Base-by-base conservation (phyloP, 1,284 basidiomycete species). In the Albatrellus sp. region DNA sequence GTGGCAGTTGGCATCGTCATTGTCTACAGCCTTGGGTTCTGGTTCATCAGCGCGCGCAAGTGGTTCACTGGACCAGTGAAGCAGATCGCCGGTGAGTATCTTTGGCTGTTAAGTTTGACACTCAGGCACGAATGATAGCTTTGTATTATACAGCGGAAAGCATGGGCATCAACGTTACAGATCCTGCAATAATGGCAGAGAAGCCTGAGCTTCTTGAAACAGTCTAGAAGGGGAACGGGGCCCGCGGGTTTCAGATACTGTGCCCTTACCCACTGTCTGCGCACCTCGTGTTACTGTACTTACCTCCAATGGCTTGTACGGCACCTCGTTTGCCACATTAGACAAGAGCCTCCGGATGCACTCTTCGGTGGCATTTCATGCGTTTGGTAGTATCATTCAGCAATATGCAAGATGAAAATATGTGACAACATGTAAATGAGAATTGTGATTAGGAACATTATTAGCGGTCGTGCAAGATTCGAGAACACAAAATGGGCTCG, bases 1-100 rank as follows among this genome's bases (percentile, higher is more conserved):
- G 80, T 85, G 12, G 82, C 80, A 9, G 80, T 85, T 16, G 80
- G 77, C 0, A 80, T 84, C 50, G 77, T 86, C 17, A 55, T 80
- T 8, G 48, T 61, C 1, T 83, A 82, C 56, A 69, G 73, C 46
- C 54, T 80, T 11, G 71, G 71, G 2, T 78, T 78, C 52, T 86
- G 81, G 82, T 35, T 79, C 9, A 14, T 81, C 44, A 79, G 74
- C 54, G 82, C 82, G 12, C 64, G 79, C 43, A 77, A 72, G 54
- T 82, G 78, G 78, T 85, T 82, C 55, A 69, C 63, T 1, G 80
- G 80, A 0, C 80, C 80, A 32, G 62, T 81, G 7, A 73, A 71
- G 57, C 78, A 80, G 57, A 79, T 80, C 43, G 64, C 62, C 49
- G 72, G 50, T 48, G 29, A 34, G 49, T 30, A 10, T 33, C n/a